Base-by-base conservation (phyloP, 2,329 filamentous ascomycete genomes). In the Sphaerulina musiva region DNA sequence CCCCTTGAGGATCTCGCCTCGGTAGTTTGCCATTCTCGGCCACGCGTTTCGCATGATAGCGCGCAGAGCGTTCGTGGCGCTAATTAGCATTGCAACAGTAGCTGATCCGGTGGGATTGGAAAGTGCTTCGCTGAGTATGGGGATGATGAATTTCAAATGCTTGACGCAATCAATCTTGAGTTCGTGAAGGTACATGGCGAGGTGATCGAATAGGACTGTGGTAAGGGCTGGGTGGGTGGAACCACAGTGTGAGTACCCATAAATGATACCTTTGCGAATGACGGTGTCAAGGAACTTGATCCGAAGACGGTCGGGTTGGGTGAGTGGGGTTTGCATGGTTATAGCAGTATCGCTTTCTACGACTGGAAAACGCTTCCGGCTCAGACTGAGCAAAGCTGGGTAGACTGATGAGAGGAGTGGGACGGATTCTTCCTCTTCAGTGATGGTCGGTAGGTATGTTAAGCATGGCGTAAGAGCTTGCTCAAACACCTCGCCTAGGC, bases 381-480 rank as follows among this genome's bases (percentile, higher is more conserved):
- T 68, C 5, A 95, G 76, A 0, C 73, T 72, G 14, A 86, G 71
- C 2, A 95, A 74, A 1, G 84, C 83, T 6, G 78, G 75, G 60
- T 90, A 95, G 0, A 86, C 82, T 6, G 78, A 75, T 5, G 69
- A 65, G 1, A 95, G 77, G 2, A 96, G 72, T 1, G 66, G 64
- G 1, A 86, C 66, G 3, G 87, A 87, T 53, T 93, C 86, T 0
- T 77, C 67, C 64, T 88, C 85, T 0, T 87, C 83, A 0, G 89
- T 95, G 41, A 95, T 74, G 10, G 78, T 82, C 0, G 92, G 91
- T 5, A 95, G 76, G 63, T 83, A 87, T 6, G 85, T 77, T n/a
- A 95, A 78, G 36, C 84, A 82, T 0, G 89, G 87, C 59, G 84
- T 78, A 1, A 89, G 71, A 2, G 84, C 80, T 17, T 89, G 80